These are phyloP conservation scores for Diaporthe destruens DNA, from an alignment of 2,329 filamentous ascomycete species.

Conservation along the genomic window DNA sequence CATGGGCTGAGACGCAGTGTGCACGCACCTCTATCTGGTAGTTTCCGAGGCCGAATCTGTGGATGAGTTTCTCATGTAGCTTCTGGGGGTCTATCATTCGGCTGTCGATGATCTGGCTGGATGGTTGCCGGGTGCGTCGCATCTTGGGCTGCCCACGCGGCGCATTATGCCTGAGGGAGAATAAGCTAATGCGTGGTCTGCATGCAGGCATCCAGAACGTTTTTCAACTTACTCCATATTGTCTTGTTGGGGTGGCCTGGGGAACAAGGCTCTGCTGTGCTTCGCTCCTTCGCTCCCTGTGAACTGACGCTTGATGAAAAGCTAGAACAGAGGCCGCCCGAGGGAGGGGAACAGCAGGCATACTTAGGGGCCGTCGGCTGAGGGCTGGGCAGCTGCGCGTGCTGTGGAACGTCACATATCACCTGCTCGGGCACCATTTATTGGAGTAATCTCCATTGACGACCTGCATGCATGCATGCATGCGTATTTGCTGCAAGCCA, in stretches of 20 bases:
- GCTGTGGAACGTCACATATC: conserved; percentile 8
- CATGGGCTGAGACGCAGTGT: not conserved
- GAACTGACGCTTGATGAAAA: not conserved
- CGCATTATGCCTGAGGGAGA: not conserved
- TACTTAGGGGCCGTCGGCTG: conserved; percentile 2
- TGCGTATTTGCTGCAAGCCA: conserved; percentile 8
- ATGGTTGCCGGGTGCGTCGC: conserved; percentile 7
- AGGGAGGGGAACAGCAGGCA: not conserved
- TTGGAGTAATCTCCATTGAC: not conserved
- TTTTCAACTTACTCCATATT: conserved; percentile 25
- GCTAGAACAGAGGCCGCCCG: not conserved
- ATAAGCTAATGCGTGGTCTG: not conserved
- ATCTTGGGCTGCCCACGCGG: conserved; percentile 13
- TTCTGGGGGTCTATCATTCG: conserved; percentile 30
- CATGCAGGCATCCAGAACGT: not conserved
- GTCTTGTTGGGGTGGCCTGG: not conserved
- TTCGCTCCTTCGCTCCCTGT: not conserved
- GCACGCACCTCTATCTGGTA: conserved; percentile 33
- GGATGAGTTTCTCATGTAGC: conserved; percentile 23
- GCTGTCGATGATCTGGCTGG: conserved; percentile 36
- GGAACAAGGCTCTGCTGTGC: conserved; percentile 5
- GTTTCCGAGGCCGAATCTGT: conserved; percentile 27
- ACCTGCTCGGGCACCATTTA: not conserved
- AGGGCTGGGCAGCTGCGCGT: not conserved
- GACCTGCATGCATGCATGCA: not conserved